These are phyloP conservation scores for Sporisorium exsertum DNA, from an alignment of 1,284 basidiomycete species.

Conservation along the genomic window DNA sequence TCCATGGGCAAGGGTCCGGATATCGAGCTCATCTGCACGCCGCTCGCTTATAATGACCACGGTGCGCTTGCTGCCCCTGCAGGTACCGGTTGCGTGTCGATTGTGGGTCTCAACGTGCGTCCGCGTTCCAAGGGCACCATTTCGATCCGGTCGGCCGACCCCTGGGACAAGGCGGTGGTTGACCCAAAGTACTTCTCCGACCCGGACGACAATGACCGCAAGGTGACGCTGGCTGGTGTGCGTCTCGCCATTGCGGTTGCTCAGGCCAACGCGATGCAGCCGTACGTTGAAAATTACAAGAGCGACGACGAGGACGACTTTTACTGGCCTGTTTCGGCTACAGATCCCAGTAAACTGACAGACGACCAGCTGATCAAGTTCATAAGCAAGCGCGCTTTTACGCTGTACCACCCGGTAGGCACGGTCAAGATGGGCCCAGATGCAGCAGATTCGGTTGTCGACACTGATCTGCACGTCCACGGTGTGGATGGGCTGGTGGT, in stretches of 20 bases:
- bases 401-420: constrained; percentile 75
- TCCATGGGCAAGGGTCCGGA: constrained; percentile 64
- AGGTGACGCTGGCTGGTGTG: constrained; percentile 51
- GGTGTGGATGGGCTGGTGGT: constrained; percentile 53
- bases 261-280: constrained; percentile 34
- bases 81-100: constrained; percentile 39
- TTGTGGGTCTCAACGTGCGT: constrained; percentile 54
- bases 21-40: constrained; percentile 62
- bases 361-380: constrained; percentile 61
- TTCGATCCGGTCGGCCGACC: constrained; percentile 37
- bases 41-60: constrained; percentile 49
- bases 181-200: constrained; percentile 55
- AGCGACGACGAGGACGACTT: constrained; percentile 43
- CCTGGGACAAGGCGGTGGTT: constrained; percentile 49
- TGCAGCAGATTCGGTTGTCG: constrained; percentile 42
- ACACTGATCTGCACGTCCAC: constrained; percentile 47
- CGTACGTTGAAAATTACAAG: constrained; percentile 45
- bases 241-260: constrained; percentile 43
- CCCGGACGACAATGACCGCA: constrained; percentile 53
- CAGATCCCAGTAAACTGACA: constrained; percentile 57
- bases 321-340: constrained; percentile 46
- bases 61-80: constrained; percentile 32
- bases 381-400: constrained; percentile 73
- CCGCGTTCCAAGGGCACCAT: constrained; percentile 50
- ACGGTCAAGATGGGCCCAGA: constrained; percentile 67